phyloP scores from a whole-genome alignment of 768 basidiomycete species.

The Lentinus tigrinus region DNA sequence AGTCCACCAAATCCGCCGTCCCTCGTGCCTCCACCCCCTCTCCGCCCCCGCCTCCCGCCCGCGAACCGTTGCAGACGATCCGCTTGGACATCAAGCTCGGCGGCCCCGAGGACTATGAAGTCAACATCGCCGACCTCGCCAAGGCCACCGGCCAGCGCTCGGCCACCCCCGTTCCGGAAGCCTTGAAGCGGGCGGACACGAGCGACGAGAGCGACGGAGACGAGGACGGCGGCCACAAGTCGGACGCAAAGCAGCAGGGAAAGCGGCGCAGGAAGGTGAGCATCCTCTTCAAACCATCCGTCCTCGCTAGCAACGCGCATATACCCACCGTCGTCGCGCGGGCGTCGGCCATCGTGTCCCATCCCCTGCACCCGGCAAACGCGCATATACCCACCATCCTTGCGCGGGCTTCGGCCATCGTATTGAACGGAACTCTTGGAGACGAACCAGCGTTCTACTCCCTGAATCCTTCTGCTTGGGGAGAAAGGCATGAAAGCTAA shows the following conservation, averaged over 20 bases:
- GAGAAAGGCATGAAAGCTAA: too few relatives aligned
- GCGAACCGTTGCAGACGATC: constrained; percentile 58
- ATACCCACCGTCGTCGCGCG: constrained; percentile 15
- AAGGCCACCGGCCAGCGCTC: constrained; percentile 66
- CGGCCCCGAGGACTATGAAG: constrained; percentile 73
- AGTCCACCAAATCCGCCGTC: constrained; percentile 44
- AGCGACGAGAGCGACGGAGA: constrained; percentile 37
- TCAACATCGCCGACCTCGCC: constrained; percentile 58
- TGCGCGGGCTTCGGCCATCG: too few relatives aligned
- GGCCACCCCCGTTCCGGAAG: constrained; percentile 49
- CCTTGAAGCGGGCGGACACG: constrained; percentile 41
- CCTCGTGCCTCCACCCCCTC: constrained; percentile 58
- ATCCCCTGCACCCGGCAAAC: neutral
- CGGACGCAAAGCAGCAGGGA: constrained; percentile 28
- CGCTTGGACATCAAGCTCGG: constrained; percentile 69
- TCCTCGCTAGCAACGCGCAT: neutral
- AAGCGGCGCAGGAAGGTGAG: constrained; percentile 31
- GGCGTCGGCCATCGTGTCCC: neutral
- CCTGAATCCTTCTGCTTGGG: too few relatives aligned
- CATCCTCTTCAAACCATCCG: neutral
- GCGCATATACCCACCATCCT: too few relatives aligned
- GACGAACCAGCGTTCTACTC: too few relatives aligned
- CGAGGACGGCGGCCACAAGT: constrained; percentile 30
- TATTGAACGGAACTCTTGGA: too few relatives aligned
- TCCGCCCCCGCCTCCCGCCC: constrained; percentile 45